A percentile compares a stretch with the other conserved stretches of the same genome.
phyloP scores from a whole-genome alignment of 768 basidiomycete genomes.

The Galerina marginata region DNA sequence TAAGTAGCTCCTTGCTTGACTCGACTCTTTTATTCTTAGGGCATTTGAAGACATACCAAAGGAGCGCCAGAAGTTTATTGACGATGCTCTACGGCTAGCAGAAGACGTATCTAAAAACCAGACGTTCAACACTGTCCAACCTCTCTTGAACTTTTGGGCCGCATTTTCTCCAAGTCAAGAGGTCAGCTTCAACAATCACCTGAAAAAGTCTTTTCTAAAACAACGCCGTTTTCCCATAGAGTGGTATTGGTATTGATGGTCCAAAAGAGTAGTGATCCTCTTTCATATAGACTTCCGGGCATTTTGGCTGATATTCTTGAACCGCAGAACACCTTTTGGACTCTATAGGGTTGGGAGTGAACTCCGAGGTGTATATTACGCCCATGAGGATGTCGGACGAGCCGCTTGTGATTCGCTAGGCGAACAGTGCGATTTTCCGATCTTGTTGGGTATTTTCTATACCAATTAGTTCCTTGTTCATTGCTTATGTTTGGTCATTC shows the following conservation, averaged over 20 bases:
- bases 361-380: slow-evolving; percentile 74
- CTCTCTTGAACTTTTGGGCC: slow-evolving; percentile 82
- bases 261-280: slow-evolving; percentile 63
- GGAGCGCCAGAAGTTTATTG: slow-evolving; percentile 68
- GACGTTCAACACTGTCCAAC: slow-evolving; percentile 77
- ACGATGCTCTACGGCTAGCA: slow-evolving; percentile 70
- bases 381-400: slow-evolving; percentile 66
- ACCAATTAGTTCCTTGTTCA: background rate
- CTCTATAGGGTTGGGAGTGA: slow-evolving; percentile 82
- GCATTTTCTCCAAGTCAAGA: slow-evolving; percentile 78
- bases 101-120: slow-evolving; percentile 73
- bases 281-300: background rate
- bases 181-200: slow-evolving; percentile 38
- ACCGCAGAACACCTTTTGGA: slow-evolving; percentile 69
- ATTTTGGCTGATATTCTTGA: background rate
- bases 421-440: slow-evolving; percentile 74
- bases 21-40: background rate
- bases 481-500: background rate
- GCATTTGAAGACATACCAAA: slow-evolving; percentile 17
- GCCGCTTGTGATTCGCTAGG: slow-evolving; percentile 72
- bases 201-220: background rate
- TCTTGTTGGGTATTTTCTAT: slow-evolving; percentile 61
- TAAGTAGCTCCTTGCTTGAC: slow-evolving; percentile 38
- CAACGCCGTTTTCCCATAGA: slow-evolving; percentile 41
- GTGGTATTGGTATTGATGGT: slow-evolving; percentile 72